Evolutionary conservation across 495 filamentous ascomycete genomes (phyloP), one percentile per base, ranked within the genome.

Genomic region (Ascobolus immersus): DNA sequence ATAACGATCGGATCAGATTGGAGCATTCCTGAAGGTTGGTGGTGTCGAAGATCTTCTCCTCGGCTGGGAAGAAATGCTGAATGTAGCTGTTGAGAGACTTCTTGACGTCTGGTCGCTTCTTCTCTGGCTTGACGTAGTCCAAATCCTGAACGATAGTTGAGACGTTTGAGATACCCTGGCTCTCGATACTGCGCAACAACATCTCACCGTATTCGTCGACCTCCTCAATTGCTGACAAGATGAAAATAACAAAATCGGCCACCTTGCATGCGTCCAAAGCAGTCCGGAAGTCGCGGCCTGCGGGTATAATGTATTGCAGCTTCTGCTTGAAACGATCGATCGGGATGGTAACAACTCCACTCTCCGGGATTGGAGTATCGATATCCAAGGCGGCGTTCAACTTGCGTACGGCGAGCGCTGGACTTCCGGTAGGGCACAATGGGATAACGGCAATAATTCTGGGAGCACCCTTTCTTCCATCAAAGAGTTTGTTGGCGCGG

Each of bases 251-350:
- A 47, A 79, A 94, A 52, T 94, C 86, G 25, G 86, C 82, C 25
- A 75, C 62, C 33, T 74, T 66, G 42, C 80, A 84, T 21, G 80
- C 80, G 56, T 94, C 81, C 42, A 96, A 49, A 32, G 69, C 72
- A 12, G 61, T 61, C 12, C 78, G 57, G 30, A 93, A 52, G 37
- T 90, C 72, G 12, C 18, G 28, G 38, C 71, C 58, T 36, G 61
- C 62, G 2, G 77, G 57, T 1, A 71, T 63, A 2, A 93, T 53
- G 53, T 89, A 96, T 50, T 80, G 67, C 18, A 94, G 47, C 45
- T 73, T 91, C 50, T 91, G 82, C 53, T 86, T 84, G 58, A 94
- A 94, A 24, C 81, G 59, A 34, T 91, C 81, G 32, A 96, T 59
- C 8, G 72, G 57, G 11, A 78, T 67, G 35, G 66, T 65, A 32